A percentile compares a stretch with the other conserved stretches of the same genome.
Evolutionary conservation across 306 rosid species (phyloP).

Genomic region (Vigna hirtella): DNA sequence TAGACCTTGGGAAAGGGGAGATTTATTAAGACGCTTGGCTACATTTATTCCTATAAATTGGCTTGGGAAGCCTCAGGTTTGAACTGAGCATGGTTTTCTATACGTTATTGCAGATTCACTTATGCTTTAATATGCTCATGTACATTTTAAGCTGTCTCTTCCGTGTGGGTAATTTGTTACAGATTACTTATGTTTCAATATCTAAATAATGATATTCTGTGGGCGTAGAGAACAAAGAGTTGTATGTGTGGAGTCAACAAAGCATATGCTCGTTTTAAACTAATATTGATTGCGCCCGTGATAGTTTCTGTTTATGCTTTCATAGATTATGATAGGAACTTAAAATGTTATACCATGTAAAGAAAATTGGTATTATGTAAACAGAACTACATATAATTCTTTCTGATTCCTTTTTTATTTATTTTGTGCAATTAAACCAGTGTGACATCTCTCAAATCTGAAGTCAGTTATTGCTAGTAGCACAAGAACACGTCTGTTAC

Average conservation of each 20-base stretch:
- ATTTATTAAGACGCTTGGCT: constrained; percentile 93
- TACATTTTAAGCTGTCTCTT: not conserved
- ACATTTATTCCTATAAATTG: constrained; percentile 86
- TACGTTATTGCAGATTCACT: not conserved
- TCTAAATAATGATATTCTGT: constrained; percentile 12
- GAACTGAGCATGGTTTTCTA: constrained; percentile 43
- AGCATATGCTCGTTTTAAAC: constrained; percentile 9
- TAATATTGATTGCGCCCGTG: constrained; percentile 9
- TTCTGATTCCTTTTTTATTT: not conserved
- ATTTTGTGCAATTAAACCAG: not conserved
- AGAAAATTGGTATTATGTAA: constrained; percentile 4
- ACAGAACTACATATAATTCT: not conserved
- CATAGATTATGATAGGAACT: constrained; percentile 16
- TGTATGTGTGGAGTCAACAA: not conserved
- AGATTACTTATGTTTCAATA: not conserved
- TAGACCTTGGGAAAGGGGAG: constrained; percentile 99
- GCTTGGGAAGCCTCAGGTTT: constrained; percentile 95
- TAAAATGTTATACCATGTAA: constrained; percentile 23
- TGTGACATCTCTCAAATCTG: not conserved
- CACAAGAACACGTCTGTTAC: no score
- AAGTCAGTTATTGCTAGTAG: no score
- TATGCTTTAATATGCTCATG: constrained; percentile 12
- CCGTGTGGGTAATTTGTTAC: not conserved
- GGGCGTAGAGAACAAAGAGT: not conserved
- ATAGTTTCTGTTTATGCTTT: constrained; percentile 32